These are phyloP conservation scores for Colletotrichum shisoi DNA, from an alignment of 2,329 filamentous ascomycete genomes.

Conservation along the genomic window DNA sequence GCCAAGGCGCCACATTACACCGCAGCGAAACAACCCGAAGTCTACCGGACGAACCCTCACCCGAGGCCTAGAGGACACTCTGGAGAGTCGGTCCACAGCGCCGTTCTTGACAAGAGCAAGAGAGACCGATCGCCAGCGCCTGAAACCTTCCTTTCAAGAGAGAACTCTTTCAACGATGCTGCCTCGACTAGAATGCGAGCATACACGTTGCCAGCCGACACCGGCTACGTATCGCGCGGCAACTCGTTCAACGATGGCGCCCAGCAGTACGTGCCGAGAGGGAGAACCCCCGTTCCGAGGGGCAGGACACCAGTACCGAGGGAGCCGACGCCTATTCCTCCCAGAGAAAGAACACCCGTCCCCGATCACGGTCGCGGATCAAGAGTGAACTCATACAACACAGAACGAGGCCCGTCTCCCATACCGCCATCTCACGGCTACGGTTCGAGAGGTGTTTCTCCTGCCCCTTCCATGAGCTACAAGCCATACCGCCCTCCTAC, in stretches of 20 bases:
- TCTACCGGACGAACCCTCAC: slow-evolving; percentile 58
- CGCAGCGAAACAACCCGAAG: slow-evolving; percentile 67
- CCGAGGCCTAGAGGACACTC: slow-evolving; percentile 54
- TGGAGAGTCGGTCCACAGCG: slow-evolving; percentile 48
- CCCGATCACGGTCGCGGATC: slow-evolving; percentile 31
- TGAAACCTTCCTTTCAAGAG: slow-evolving; percentile 38
- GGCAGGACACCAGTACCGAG: slow-evolving; percentile 30
- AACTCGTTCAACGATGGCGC: slow-evolving; percentile 38
- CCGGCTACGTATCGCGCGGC: slow-evolving; percentile 36
- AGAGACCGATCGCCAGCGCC: slow-evolving; percentile 39
- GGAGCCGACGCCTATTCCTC: slow-evolving; percentile 6
- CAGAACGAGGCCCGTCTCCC: slow-evolving; percentile 46
- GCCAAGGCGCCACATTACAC: slow-evolving; percentile 72
- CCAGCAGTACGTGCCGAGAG: slow-evolving; percentile 36
- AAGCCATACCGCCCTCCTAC: slow-evolving; percentile 44
- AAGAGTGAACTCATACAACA: slow-evolving; percentile 47
- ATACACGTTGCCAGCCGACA: slow-evolving; percentile 33
- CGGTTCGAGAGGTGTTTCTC: slow-evolving; percentile 51
- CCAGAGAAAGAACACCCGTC: slow-evolving; percentile 9
- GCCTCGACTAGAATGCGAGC: slow-evolving; percentile 39
- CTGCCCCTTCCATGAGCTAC: slow-evolving; percentile 49
- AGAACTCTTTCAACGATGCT: slow-evolving; percentile 37
- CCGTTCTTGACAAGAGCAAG: slow-evolving; percentile 18
- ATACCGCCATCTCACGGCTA: slow-evolving; percentile 48
- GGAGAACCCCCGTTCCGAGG: slow-evolving; percentile 31